phyloP scores from a whole-genome alignment of 192 early-diverging fungal species.

The Coemansia sp. region DNA sequence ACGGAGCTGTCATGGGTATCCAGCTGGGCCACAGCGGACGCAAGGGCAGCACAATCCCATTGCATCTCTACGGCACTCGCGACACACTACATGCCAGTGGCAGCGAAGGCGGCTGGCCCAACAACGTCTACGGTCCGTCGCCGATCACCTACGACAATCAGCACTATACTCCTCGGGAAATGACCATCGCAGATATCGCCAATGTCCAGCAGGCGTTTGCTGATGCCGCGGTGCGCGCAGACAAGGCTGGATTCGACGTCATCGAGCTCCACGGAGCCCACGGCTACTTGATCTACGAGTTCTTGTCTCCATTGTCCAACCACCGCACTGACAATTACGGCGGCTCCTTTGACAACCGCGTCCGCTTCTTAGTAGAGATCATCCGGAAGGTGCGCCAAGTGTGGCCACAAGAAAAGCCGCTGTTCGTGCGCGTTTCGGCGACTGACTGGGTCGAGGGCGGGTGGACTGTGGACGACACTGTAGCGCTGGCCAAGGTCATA shows the following conservation, averaged over 20 bases:
- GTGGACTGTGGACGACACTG: conserved; percentile 75
- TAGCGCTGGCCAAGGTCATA: conserved; percentile 62
- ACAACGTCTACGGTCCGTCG: conserved; percentile 69
- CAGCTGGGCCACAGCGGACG: conserved; percentile 86
- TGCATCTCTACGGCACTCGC: conserved; percentile 4
- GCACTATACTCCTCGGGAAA: conserved; percentile 40
- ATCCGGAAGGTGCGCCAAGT: conserved; percentile 60
- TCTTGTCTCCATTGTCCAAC: conserved; percentile 81
- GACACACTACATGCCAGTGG: conserved; percentile 20
- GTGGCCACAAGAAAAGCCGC: conserved; percentile 79
- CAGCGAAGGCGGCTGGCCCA: conserved; percentile 67
- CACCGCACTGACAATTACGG: conserved; percentile 89
- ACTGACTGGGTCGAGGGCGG: conserved; percentile 71
- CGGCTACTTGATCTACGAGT: too few relatives aligned
- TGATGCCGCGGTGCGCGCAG: too few relatives aligned
- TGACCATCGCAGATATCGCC: conserved; percentile 72
- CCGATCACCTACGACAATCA: conserved; percentile 50
- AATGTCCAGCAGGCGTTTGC: too few relatives aligned
- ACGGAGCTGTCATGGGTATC: conserved; percentile 63
- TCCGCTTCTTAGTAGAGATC: conserved; percentile 73
- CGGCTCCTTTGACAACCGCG: conserved; percentile 87
- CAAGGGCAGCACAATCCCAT: conserved; percentile 60
- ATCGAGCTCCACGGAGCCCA: too few relatives aligned
- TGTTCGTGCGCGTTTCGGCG: conserved; percentile 80
- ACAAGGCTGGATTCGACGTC: too few relatives aligned